Conservation (phyloP, 441 rosid genomes). For the Euphorbia celastroides region DNA sequence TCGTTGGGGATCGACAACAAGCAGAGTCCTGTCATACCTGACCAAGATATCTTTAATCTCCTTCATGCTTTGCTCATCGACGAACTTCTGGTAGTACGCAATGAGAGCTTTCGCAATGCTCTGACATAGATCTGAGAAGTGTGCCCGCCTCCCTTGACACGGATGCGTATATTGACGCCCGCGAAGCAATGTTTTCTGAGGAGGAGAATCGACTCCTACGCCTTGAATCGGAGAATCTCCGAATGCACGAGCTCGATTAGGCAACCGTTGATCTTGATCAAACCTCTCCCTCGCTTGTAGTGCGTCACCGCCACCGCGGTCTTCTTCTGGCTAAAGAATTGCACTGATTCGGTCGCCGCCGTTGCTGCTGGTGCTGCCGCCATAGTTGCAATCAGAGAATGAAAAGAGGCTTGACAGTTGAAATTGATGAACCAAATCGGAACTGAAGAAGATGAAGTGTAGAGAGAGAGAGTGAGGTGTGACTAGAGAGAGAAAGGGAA, state of each 20-base stretch:
- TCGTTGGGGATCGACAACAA: constrained; percentile 72
- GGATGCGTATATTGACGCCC: constrained; percentile 69
- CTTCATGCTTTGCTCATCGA: constrained; percentile 76
- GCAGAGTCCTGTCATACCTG: constrained; percentile 72
- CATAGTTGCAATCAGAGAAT: not conserved
- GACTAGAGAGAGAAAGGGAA: no score
- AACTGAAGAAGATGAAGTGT: no score
- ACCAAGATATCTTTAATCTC: constrained; percentile 69
- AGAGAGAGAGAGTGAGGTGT: no score
- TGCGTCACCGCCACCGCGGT: constrained; percentile 68
- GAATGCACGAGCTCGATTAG: constrained; percentile 66
- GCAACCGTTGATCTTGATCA: constrained; percentile 66
- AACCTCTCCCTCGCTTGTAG: constrained; percentile 61
- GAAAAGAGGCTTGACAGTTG: no score
- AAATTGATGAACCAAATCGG: no score
- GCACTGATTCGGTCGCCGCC: constrained; percentile 37
- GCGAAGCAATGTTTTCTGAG: constrained; percentile 58
- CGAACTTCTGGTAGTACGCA: constrained; percentile 65
- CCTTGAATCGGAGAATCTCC: constrained; percentile 67
- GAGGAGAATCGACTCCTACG: constrained; percentile 55
- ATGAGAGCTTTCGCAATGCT: constrained; percentile 73
- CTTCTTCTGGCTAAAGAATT: constrained; percentile 72
- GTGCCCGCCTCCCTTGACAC: no score
- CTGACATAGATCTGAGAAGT: no score
- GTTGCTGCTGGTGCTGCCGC: constrained; percentile 7